These are phyloP conservation scores for Gypsophila paniculata DNA, from an alignment of 179 eudicot genomes.

Conservation along the genomic window DNA sequence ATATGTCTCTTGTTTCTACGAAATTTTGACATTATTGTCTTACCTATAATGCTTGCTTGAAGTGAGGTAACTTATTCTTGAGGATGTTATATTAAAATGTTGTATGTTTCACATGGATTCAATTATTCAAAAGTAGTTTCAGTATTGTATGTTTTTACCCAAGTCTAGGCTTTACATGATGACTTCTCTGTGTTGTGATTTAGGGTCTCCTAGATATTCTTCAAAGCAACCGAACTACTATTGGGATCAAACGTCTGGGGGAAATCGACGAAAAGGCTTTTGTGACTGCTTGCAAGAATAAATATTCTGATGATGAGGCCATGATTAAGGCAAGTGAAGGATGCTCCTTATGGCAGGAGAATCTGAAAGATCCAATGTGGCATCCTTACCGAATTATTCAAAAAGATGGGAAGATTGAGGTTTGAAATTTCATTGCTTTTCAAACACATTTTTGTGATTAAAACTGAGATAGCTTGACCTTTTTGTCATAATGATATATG, in stretches of 20 bases:
- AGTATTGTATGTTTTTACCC: neutral
- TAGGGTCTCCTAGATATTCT: constrained; percentile 57
- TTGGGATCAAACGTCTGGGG: constrained; percentile 86
- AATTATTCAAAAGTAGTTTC: no score
- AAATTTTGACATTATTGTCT: neutral
- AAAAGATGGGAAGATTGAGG: constrained; percentile 44
- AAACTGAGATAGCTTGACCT: neutral
- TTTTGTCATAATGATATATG: neutral
- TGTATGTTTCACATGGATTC: neutral
- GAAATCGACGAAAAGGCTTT: constrained; percentile 72
- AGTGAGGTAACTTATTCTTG: neutral
- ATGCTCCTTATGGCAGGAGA: constrained; percentile 85
- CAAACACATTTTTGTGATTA: neutral
- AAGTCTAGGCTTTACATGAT: neutral
- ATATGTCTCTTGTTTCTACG: neutral
- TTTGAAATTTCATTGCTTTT: constrained; percentile 20
- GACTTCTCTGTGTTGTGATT: constrained; percentile 9
- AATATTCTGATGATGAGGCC: constrained; percentile 46
- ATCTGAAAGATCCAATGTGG: constrained; percentile 62
- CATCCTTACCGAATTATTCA: constrained; percentile 56
- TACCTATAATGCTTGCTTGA: no score
- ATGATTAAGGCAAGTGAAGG: constrained; percentile 61
- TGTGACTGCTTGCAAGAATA: constrained; percentile 44
- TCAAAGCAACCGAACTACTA: constrained; percentile 39
- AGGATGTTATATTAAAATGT: neutral